A percentile compares a stretch with the other conserved stretches of the same genome.
These are phyloP conservation scores for Astrephomene gubernaculifera DNA, from an alignment of 139 green algal genomes.

Conservation along the genomic window DNA sequence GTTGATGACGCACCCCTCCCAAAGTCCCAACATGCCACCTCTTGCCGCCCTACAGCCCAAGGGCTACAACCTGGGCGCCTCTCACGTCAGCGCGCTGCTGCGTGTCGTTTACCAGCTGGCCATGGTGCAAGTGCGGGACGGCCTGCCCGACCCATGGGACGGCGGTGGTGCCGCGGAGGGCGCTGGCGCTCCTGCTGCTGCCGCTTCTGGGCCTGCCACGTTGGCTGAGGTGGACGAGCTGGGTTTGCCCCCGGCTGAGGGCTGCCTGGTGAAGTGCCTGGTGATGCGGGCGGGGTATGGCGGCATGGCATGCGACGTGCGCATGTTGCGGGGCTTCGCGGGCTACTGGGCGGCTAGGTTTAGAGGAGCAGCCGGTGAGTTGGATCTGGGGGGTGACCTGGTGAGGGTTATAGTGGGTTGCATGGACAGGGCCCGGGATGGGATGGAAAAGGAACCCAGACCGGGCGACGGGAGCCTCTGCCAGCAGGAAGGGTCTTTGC, in stretches of 20 bases:
- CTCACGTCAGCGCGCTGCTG: conserved; percentile 48
- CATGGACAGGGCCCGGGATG: too few species aligned
- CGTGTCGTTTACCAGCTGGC: conserved; percentile 59
- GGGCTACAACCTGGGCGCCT: conserved; percentile 49
- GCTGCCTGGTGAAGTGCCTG: conserved; percentile 59
- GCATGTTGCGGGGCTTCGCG: conserved; percentile 60
- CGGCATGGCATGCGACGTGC: conserved; percentile 66
- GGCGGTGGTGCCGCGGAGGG: not conserved
- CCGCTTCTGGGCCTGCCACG: not conserved
- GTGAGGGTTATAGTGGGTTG: too few species aligned
- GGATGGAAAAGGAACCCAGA: too few species aligned
- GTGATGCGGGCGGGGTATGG: conserved; percentile 63
- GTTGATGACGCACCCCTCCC: too few species aligned
- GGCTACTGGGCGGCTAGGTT: conserved; percentile 48
- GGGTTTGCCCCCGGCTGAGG: conserved; percentile 25
- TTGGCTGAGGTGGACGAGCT: conserved; percentile 6
- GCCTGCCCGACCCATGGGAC: conserved; percentile 27
- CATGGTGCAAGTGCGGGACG: conserved; percentile 49
- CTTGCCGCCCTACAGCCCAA: conserved; percentile 53
- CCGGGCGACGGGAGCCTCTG: too few species aligned
- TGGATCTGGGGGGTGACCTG: too few species aligned
- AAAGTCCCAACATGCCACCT: too few species aligned
- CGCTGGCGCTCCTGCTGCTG: not conserved
- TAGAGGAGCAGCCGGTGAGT: conserved; percentile 18
- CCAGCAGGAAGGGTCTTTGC: too few species aligned